phyloP scores from a whole-genome alignment of 129 eudicot species.

The Flaveria ramosissima region DNA sequence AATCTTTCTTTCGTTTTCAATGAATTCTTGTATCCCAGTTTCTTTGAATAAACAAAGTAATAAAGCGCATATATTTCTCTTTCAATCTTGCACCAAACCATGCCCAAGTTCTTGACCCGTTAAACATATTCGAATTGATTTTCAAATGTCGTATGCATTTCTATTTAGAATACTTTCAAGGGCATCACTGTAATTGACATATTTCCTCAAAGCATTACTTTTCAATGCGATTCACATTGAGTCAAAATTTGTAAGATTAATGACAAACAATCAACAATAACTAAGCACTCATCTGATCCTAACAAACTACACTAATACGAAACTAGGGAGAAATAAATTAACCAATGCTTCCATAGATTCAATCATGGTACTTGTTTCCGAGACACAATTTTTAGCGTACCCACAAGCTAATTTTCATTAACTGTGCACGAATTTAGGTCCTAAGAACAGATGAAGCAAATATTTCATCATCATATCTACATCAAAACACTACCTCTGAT shows the following conservation, averaged over 20 bases:
- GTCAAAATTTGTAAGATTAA: neutral
- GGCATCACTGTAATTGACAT: too few relatives aligned
- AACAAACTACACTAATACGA: neutral
- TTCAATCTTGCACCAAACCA: slow-evolving; percentile 5
- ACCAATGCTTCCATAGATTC: too few relatives aligned
- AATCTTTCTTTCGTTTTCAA: too few relatives aligned
- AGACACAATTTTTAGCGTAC: too few relatives aligned
- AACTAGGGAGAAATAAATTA: too few relatives aligned
- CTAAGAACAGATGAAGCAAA: too few relatives aligned
- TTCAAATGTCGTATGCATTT: too few relatives aligned
- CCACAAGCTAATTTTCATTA: too few relatives aligned
- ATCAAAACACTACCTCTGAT: neutral
- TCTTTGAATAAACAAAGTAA: neutral
- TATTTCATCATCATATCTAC: too few relatives aligned
- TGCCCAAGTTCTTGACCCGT: neutral
- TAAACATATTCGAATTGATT: neutral
- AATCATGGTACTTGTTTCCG: too few relatives aligned
- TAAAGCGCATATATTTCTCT: neutral
- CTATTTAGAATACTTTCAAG: too few relatives aligned
- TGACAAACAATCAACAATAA: neutral
- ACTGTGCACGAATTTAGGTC: too few relatives aligned
- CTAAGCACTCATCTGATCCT: neutral
- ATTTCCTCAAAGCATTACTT: neutral
- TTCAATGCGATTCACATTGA: neutral
- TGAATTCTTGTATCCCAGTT: neutral